Evolutionary conservation across 2,329 filamentous ascomycete species (phyloP).

Genomic region (Arthrinium phaeospermum): DNA sequence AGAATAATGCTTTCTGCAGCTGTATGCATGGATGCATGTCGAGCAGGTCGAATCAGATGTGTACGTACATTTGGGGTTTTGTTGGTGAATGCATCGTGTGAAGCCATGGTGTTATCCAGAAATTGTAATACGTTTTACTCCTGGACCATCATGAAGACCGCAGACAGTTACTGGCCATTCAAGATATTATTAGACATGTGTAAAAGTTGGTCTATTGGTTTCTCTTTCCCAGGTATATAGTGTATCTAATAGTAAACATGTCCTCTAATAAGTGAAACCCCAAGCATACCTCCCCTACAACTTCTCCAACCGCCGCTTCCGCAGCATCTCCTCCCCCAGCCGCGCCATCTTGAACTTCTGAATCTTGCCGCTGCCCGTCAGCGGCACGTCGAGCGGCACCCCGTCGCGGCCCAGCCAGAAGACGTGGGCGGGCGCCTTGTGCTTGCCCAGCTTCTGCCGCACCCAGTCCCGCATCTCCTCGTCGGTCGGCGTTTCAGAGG

Average conservation of each 20-base stretch:
- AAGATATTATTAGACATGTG: background rate
- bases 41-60: background rate
- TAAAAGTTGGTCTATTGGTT: background rate
- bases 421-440: slow-evolving; percentile 75
- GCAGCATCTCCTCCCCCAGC: slow-evolving; percentile 59
- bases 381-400: slow-evolving; percentile 60
- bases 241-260: background rate
- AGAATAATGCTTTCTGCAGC: too few species aligned
- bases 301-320: slow-evolving; percentile 53
- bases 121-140: too few species aligned
- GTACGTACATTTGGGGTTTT: too few species aligned
- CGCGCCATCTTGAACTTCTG: slow-evolving; percentile 69
- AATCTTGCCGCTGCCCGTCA: slow-evolving; percentile 76
- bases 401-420: slow-evolving; percentile 75
- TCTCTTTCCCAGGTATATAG: background rate
- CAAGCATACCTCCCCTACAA: slow-evolving; percentile 39
- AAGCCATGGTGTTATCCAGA: too few species aligned
- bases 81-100: too few species aligned
- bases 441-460: slow-evolving; percentile 63
- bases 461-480: slow-evolving; percentile 68
- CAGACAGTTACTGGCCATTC: too few species aligned
- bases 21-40: too few species aligned
- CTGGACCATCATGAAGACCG: too few species aligned
- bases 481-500: slow-evolving; percentile 46
- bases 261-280: background rate